Conservation (phyloP, 768 basidiomycete species). For the Cyathus striatus region DNA sequence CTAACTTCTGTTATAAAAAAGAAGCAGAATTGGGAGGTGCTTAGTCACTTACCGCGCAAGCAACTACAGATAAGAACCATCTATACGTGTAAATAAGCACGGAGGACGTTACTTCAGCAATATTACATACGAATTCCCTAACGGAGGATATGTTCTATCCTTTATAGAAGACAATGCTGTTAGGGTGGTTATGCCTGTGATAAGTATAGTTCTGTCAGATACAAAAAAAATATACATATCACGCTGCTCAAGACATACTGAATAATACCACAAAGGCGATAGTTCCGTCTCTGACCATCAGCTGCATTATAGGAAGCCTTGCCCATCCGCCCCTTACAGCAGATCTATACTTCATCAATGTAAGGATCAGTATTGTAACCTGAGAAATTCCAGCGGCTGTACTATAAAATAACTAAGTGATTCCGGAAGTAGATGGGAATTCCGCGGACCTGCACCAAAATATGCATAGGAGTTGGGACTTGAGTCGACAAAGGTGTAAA, state of each 20-base stretch:
- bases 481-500: conserved; percentile 12
- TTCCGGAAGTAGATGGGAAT: conserved; percentile 6
- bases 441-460: too few species aligned
- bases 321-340: conserved; percentile 23
- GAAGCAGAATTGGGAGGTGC: neutral
- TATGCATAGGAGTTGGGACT: conserved; percentile 17
- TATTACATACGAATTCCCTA: conserved; percentile 19
- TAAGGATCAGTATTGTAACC: conserved; percentile 23
- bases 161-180: conserved; percentile 13
- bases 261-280: conserved; percentile 26
- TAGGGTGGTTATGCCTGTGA: conserved; percentile 14
- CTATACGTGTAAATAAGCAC: conserved; percentile 6
- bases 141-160: conserved; percentile 14
- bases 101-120: neutral
- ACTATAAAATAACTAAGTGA: conserved; percentile 9
- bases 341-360: conserved; percentile 21
- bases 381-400: conserved; percentile 21
- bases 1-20: conserved; percentile 4
- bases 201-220: neutral
- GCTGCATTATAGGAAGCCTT: conserved; percentile 23
- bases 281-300: conserved; percentile 33
- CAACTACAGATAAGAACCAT: conserved; percentile 22
- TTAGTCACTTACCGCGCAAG: conserved; percentile 15
- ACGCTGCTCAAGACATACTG: conserved; percentile 13
- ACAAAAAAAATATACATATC: neutral